Base-by-base conservation (phyloP, 768 basidiomycete species). In the Crepidotus variabilis region DNA sequence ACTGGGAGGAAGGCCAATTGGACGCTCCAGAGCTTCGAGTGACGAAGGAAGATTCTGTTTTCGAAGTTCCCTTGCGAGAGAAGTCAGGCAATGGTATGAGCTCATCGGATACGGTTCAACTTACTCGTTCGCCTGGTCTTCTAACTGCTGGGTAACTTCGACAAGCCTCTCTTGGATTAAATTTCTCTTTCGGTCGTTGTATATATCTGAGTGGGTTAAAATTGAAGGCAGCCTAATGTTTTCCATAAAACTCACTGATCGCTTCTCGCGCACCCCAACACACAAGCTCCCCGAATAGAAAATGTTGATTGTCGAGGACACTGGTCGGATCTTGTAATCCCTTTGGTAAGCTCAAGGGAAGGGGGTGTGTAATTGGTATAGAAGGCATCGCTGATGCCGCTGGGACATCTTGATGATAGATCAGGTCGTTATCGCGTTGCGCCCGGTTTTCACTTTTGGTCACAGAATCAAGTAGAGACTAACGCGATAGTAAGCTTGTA, bases 331-430 rank as follows among this genome's bases (percentile, higher is more conserved):
- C 82, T 14, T 67, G 66, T 35, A 94, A 66, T 1, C 77, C 86
- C 0, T 75, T 69, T 0, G 87, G 85, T 1, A 85, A 63, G 14
- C 70, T 79, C 1, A 85, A 69, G 57, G 85, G 80, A 33, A 86
- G 89, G 66, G 98, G 81, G 9, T 81, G 71, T 1, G 85, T 83
- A 35, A 84, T 84, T 28, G 77, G 74, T 50, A 98, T 85, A 0
- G 79, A 66, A 0, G 85, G 72, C 6, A 97, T 80, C 14, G 86
- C 79, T 1, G 88, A 83, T 3, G 81, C 63, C 0, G 93, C 75
- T 0, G 95, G 94, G 1, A 96, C 78, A 55, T 92, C 87, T 51
- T 92, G 81, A 62, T 97, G 93, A 72, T 98, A 99, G 36, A 99
- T 97, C 6, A 97, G 75, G 69, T 96, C 90, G 68, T 99, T 99